A percentile compares a stretch with the other conserved stretches of the same genome.
Evolutionary conservation across 208 protist species (phyloP).

Genomic region (Wallacemonas sp.): DNA sequence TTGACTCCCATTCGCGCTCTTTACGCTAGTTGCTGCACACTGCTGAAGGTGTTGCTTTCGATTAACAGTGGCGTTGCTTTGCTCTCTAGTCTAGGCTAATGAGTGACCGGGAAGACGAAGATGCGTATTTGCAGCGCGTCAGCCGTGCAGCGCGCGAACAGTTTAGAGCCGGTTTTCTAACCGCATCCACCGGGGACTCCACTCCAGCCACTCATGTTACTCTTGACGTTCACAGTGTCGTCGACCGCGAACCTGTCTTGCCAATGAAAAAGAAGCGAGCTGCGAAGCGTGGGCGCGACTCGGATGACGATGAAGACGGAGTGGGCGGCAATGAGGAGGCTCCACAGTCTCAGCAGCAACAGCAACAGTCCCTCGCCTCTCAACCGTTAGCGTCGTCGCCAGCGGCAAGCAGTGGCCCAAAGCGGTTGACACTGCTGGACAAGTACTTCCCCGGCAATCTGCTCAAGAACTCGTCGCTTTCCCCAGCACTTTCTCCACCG

Average conservation of each 20-base stretch:
- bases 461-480: slow-evolving; percentile 61
- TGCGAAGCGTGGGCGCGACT: background rate
- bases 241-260: background rate
- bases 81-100: slow-evolving; percentile 2
- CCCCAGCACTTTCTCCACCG: slow-evolving; percentile 42
- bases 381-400: background rate
- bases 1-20: too few species aligned
- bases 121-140: slow-evolving; percentile 36
- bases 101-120: slow-evolving; percentile 13
- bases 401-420: background rate
- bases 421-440: slow-evolving; percentile 41
- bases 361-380: background rate
- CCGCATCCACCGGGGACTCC: too few species aligned
- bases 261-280: slow-evolving; percentile 19
- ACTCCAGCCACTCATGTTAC: background rate
- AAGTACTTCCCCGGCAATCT: slow-evolving; percentile 77
- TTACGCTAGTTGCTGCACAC: too few species aligned
- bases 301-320: background rate
- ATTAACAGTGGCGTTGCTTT: too few species aligned
- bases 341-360: background rate
- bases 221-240: background rate
- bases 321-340: background rate
- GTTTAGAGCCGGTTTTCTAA: slow-evolving; percentile 20
- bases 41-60: too few species aligned
- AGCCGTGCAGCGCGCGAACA: slow-evolving; percentile 16